Percentiles rank a stretch among this genome's conserved stretches.
Conservation (phyloP, 768 basidiomycete species). For the Lanmaoa rubissima region DNA sequence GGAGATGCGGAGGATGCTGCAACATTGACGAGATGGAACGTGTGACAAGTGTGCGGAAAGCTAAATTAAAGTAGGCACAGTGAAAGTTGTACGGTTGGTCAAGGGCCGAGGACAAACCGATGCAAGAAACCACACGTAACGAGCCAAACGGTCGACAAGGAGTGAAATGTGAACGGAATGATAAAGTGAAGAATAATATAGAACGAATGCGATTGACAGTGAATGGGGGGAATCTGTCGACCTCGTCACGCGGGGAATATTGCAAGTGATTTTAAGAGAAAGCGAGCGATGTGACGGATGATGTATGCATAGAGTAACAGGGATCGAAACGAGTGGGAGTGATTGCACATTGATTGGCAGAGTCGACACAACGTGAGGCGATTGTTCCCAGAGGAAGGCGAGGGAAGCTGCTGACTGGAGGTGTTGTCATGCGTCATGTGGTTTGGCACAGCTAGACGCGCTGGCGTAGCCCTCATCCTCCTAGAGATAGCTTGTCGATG, state of each 20-base stretch:
- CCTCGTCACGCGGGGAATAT: constrained; percentile 49
- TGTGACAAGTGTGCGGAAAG: constrained; percentile 29
- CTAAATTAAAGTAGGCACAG: constrained; percentile 35
- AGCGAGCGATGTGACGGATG: constrained; percentile 49
- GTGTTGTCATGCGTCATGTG: constrained; percentile 14
- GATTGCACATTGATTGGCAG: constrained; percentile 33
- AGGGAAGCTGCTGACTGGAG: constrained; percentile 10
- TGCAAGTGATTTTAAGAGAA: constrained; percentile 40
- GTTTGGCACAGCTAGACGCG: constrained; percentile 21
- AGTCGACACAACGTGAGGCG: constrained; percentile 15
- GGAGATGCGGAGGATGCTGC: constrained; percentile 42
- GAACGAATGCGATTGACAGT: constrained; percentile 52
- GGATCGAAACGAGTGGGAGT: constrained; percentile 41
- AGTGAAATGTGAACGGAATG: constrained; percentile 41
- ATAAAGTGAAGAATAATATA: constrained; percentile 87
- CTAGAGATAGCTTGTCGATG: constrained; percentile 48
- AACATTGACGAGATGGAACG: constrained; percentile 42
- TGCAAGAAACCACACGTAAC: constrained; percentile 36
- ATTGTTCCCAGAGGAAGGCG: constrained; percentile 12
- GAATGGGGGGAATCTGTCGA: constrained; percentile 50
- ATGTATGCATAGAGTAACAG: constrained; percentile 58
- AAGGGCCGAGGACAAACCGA: constrained; percentile 26
- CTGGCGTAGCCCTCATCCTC: constrained; percentile 16
- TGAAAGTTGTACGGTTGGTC: constrained; percentile 28
- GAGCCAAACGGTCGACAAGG: constrained; percentile 37